Percentiles rank a stretch among this genome's conserved stretches.
Evolutionary conservation across 2,329 filamentous ascomycete genomes (phyloP).

Genomic region (Penicillium sp.): DNA sequence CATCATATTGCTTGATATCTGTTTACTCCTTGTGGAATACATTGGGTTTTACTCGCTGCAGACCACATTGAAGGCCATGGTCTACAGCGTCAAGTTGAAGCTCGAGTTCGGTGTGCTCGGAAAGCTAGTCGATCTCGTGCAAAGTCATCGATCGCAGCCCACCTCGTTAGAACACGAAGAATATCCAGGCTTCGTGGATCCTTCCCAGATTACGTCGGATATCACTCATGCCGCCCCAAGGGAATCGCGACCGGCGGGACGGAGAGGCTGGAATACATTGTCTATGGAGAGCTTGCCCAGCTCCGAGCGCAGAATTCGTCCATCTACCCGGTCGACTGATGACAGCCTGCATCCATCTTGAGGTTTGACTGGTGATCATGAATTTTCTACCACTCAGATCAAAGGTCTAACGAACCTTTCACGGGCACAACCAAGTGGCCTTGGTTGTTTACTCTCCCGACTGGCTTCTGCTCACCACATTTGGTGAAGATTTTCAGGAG

Average conservation of each 20-base stretch:
- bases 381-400: background rate
- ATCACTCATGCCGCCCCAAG: conserved; percentile 34
- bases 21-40: conserved; percentile 44
- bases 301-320: conserved; percentile 22
- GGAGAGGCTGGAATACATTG: conserved; percentile 21
- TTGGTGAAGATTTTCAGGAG: too few species aligned
- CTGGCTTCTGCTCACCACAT: too few species aligned
- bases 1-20: conserved; percentile 47
- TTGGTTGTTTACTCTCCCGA: background rate
- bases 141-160: conserved; percentile 27
- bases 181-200: conserved; percentile 42
- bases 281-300: conserved; percentile 30
- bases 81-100: conserved; percentile 51
- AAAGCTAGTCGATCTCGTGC: conserved; percentile 42
- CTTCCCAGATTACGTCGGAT: conserved; percentile 37
- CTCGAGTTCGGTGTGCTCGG: conserved; percentile 48
- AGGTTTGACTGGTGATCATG: background rate
- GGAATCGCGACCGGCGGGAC: conserved; percentile 10
- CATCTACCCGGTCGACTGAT: conserved; percentile 15
- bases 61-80: conserved; percentile 44
- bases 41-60: conserved; percentile 43
- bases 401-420: background rate
- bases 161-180: conserved; percentile 34
- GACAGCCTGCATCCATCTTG: conserved; percentile 18
- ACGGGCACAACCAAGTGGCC: too few species aligned